A percentile compares a stretch with the other conserved stretches of the same genome.
Conservation (phyloP, 805 yeast species). For the Yarrowia bubula region DNA sequence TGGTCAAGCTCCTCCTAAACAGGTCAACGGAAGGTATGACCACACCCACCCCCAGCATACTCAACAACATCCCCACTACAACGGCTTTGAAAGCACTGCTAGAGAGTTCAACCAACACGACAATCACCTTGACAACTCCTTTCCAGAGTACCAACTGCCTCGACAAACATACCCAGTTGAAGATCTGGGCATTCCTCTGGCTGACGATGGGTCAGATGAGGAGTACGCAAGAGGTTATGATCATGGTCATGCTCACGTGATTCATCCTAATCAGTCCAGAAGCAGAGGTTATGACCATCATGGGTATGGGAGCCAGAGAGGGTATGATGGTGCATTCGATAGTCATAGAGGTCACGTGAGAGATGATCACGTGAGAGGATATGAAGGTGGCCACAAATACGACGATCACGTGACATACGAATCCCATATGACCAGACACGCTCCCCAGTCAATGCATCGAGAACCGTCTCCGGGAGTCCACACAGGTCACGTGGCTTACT, state of each 20-base stretch:
- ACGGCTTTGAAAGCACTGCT: background rate
- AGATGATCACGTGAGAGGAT: background rate
- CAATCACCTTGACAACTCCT: background rate
- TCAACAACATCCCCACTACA: background rate
- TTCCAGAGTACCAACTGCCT: background rate
- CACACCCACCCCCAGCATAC: background rate
- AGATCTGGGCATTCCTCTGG: background rate
- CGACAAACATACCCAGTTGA: slow-evolving; percentile 1
- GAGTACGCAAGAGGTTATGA: background rate
- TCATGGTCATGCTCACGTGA: background rate
- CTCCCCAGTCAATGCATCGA: background rate
- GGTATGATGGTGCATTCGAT: too few relatives aligned
- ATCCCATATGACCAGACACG: background rate
- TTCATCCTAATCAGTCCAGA: background rate
- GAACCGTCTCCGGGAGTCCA: too few relatives aligned
- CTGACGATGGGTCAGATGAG: background rate
- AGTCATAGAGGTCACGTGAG: background rate
- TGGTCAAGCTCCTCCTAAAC: background rate
- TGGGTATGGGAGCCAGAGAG: background rate
- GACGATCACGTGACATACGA: background rate
- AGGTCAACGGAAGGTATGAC: background rate
- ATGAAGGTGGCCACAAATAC: too few relatives aligned
- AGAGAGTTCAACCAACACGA: background rate
- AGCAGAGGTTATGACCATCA: background rate
- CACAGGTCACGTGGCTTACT: background rate